Evolutionary conservation across 805 yeast genomes (phyloP).

Genomic region (Candida wancherniae): DNA sequence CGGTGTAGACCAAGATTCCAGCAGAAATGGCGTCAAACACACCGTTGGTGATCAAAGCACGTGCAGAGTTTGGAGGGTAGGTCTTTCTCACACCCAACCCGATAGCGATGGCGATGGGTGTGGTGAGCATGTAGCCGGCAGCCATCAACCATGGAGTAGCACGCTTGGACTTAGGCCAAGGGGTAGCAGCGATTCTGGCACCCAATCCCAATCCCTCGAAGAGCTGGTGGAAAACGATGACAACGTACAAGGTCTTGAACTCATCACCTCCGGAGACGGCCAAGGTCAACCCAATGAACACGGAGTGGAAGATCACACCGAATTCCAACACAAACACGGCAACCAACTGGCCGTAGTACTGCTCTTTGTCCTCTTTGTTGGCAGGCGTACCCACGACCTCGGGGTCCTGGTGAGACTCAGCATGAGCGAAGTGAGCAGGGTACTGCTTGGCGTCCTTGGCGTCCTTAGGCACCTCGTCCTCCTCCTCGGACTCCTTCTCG

Average conservation of each 20-base stretch:
- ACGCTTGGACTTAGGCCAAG: slow-evolving; percentile 45
- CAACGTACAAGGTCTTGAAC: slow-evolving; percentile 66
- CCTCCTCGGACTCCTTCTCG: slow-evolving; percentile 13
- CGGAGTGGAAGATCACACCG: slow-evolving; percentile 79
- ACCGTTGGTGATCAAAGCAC: slow-evolving; percentile 30
- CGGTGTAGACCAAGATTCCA: slow-evolving; percentile 33
- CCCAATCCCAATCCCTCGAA: slow-evolving; percentile 88
- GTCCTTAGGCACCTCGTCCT: slow-evolving; percentile 11
- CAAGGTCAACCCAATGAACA: slow-evolving; percentile 72
- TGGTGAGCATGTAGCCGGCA: slow-evolving; percentile 25
- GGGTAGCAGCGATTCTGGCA: slow-evolving; percentile 59
- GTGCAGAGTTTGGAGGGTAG: slow-evolving; percentile 31
- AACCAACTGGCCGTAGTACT: slow-evolving; percentile 52
- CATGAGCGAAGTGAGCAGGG: slow-evolving; percentile 43
- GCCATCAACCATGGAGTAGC: slow-evolving; percentile 46
- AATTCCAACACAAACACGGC: slow-evolving; percentile 63
- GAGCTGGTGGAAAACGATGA: slow-evolving; percentile 69
- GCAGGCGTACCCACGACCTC: slow-evolving; percentile 36
- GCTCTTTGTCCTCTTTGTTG: slow-evolving; percentile 34
- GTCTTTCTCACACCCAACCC: slow-evolving; percentile 33
- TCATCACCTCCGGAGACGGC: slow-evolving; percentile 79
- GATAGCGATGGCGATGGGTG: slow-evolving; percentile 33
- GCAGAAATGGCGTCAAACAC: slow-evolving; percentile 32
- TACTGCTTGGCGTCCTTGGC: slow-evolving; percentile 18
- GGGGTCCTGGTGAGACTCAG: slow-evolving; percentile 40